A percentile compares a stretch with the other conserved stretches of the same genome.
These are phyloP conservation scores for Plasmopara muralis DNA, from an alignment of 352 stramenopile genomes.

Conservation along the genomic window DNA sequence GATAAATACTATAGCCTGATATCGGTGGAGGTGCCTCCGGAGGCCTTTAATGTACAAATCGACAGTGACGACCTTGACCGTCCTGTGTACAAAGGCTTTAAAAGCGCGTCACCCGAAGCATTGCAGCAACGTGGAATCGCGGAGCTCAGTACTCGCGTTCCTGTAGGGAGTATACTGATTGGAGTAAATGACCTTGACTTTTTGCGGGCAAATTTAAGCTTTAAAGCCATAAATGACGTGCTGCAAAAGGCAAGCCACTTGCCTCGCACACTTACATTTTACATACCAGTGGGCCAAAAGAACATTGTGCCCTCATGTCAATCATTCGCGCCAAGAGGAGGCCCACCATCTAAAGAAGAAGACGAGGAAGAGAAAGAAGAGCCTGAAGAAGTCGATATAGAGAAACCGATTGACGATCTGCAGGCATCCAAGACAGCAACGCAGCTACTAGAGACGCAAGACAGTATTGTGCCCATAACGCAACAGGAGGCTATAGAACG, in stretches of 20 bases:
- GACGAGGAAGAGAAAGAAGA: slow-evolving; percentile 3
- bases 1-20: slow-evolving; percentile 11
- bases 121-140: slow-evolving; percentile 31
- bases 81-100: slow-evolving; percentile 56
- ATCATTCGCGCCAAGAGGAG: slow-evolving; percentile 16
- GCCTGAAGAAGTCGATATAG: slow-evolving; percentile 11
- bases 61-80: slow-evolving; percentile 32
- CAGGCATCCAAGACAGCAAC: too few species aligned
- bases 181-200: slow-evolving; percentile 61
- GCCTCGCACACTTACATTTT: slow-evolving; percentile 35
- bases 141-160: slow-evolving; percentile 25
- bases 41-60: slow-evolving; percentile 53
- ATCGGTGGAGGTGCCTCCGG: slow-evolving; percentile 42
- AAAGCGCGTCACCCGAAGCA: slow-evolving; percentile 18
- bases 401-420: not conserved
- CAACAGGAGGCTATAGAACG: too few species aligned
- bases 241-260: slow-evolving; percentile 44
- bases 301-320: slow-evolving; percentile 18
- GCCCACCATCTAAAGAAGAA: slow-evolving; percentile 6
- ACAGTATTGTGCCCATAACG: too few species aligned
- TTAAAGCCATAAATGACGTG: slow-evolving; percentile 39
- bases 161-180: slow-evolving; percentile 41
- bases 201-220: slow-evolving; percentile 23
- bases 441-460: too few species aligned
- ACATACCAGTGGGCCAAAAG: slow-evolving; percentile 24